These are phyloP conservation scores for Alisma plantagoaquatica DNA, from an alignment of 106 monocot species.

Conservation along the genomic window DNA sequence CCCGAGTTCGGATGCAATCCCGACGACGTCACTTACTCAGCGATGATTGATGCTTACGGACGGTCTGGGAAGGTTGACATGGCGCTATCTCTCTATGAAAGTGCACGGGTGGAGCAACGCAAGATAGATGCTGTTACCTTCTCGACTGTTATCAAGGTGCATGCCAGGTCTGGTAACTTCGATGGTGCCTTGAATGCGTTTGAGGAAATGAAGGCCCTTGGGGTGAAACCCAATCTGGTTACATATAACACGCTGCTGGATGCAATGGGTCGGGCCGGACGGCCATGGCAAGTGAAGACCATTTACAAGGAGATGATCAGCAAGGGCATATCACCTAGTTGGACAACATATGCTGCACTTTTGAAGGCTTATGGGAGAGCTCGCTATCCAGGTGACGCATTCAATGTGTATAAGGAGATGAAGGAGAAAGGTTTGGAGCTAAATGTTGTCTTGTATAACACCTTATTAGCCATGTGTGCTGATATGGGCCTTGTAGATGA, in stretches of 20 bases:
- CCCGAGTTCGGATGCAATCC: slow-evolving; percentile 45
- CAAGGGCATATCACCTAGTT: slow-evolving; percentile 34
- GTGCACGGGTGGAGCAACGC: slow-evolving; percentile 44
- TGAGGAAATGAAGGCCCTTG: slow-evolving; percentile 84
- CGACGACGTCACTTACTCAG: slow-evolving; percentile 60
- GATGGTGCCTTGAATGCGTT: slow-evolving; percentile 77
- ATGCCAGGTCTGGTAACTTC: slow-evolving; percentile 53
- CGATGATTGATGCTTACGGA: slow-evolving; percentile 71
- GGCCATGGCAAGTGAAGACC: slow-evolving; percentile 85
- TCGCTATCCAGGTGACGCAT: slow-evolving; percentile 61
- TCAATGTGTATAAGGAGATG: slow-evolving; percentile 51
- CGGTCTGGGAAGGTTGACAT: slow-evolving; percentile 45
- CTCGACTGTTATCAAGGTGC: slow-evolving; percentile 46
- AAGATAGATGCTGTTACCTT: slow-evolving; percentile 55
- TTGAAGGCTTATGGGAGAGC: slow-evolving; percentile 54
- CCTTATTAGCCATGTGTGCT: slow-evolving; percentile 82
- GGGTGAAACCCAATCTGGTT: slow-evolving; percentile 63
- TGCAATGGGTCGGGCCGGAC: slow-evolving; percentile 58
- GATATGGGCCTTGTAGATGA: slow-evolving; percentile 65
- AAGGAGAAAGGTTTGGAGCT: slow-evolving; percentile 35
- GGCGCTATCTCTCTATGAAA: slow-evolving; percentile 61
- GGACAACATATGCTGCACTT: slow-evolving; percentile 42
- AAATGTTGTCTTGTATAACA: slow-evolving; percentile 63
- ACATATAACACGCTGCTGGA: slow-evolving; percentile 74
- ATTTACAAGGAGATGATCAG: slow-evolving; percentile 60